phyloP scores from a whole-genome alignment of 73 alveolate genomes.

The Halteria grandinella region DNA sequence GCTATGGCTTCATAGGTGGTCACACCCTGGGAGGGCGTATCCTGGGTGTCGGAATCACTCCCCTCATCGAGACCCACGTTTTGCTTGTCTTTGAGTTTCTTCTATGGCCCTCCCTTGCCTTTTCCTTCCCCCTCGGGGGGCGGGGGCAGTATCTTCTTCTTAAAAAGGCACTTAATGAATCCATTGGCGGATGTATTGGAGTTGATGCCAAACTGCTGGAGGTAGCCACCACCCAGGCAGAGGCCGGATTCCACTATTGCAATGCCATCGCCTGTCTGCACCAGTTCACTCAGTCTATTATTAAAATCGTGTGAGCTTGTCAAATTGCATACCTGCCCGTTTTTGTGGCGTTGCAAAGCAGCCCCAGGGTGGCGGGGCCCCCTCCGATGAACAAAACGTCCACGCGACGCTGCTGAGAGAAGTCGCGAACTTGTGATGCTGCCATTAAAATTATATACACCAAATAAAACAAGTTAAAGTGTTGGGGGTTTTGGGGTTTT shows the following conservation, averaged over 20 bases:
- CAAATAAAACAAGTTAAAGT: too few species aligned
- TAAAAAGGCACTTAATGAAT: constrained; percentile 31
- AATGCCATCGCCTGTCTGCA: constrained; percentile 46
- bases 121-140: background rate
- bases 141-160: constrained; percentile 11
- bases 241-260: constrained; percentile 39
- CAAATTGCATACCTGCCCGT: too few species aligned
- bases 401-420: too few species aligned
- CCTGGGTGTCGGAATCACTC: constrained; percentile 34
- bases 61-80: constrained; percentile 41
- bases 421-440: too few species aligned
- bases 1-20: constrained; percentile 13
- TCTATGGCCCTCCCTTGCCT: background rate
- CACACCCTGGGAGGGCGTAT: background rate
- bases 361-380: constrained; percentile 63
- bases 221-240: constrained; percentile 59
- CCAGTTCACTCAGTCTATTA: constrained; percentile 37
- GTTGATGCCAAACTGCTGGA: constrained; percentile 37
- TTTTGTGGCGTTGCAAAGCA: constrained; percentile 42
- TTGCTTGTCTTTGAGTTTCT: constrained; percentile 26
- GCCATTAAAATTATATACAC: too few species aligned
- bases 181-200: constrained; percentile 59
- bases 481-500: too few species aligned
- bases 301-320: too few species aligned
- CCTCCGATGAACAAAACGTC: constrained; percentile 63